phyloP scores from a whole-genome alignment of 2,329 filamentous ascomycete species.

The Tolypocladium guangdongense region DNA sequence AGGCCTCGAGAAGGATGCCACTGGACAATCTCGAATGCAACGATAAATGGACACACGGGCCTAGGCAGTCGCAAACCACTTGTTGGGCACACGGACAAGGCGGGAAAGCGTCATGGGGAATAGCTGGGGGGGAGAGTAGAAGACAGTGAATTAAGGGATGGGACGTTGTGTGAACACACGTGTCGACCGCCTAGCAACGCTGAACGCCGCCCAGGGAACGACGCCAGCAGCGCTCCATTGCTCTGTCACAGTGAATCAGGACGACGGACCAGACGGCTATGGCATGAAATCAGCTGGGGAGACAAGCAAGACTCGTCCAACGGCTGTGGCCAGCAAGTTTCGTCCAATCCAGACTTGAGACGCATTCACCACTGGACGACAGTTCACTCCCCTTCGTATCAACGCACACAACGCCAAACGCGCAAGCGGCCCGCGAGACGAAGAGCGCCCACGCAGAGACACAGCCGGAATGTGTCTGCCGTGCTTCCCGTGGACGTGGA shows the following conservation, averaged over 20 bases:
- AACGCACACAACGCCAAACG: neutral
- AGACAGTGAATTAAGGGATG: neutral
- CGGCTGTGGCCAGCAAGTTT: neutral
- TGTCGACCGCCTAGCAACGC: neutral
- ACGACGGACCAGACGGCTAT: neutral
- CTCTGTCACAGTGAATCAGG: neutral
- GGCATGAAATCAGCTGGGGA: neutral
- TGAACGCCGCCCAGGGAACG: neutral
- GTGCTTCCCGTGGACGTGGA: conserved; percentile 40
- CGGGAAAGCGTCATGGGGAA: neutral
- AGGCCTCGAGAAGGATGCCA: neutral
- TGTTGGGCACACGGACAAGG: neutral
- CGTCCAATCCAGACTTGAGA: neutral
- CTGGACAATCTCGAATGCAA: neutral
- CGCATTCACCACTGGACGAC: neutral
- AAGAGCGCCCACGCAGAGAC: neutral
- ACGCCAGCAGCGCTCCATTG: neutral
- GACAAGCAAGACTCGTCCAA: too few species aligned
- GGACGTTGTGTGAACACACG: too few species aligned
- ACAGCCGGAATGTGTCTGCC: conserved; percentile 33
- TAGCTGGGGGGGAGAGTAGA: too few species aligned
- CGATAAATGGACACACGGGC: neutral
- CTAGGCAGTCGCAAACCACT: neutral
- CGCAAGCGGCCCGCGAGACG: neutral
- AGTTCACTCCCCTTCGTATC: neutral